Base-by-base conservation (phyloP, 305 asterid species). In the Nicotiana rustica region DNA sequence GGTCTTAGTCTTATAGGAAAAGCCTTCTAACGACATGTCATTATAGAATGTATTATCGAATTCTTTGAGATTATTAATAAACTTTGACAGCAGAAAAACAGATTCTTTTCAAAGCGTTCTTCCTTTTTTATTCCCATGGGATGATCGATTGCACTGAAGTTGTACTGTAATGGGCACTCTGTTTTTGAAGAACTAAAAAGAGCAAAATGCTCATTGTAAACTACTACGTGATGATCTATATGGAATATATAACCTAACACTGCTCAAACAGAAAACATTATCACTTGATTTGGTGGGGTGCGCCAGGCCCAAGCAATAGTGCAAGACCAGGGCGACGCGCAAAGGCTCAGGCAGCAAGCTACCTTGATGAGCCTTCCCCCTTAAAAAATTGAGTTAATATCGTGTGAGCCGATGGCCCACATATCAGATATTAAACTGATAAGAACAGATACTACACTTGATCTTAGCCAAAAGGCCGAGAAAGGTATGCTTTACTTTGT, bases 391-490 rank as follows among this genome's bases (percentile, higher is more conserved):
- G 8, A 21, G 36, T 62, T 62, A 62, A 62, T 10, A 62, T 62
- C 7, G 68, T 62, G 36, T 62, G 8, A 21, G 8, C 3, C 17
- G 4, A 62, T 62, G 2, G 0, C 17, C 2, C n/a, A 21, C 68
- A 64, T 64, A 64, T 64, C 36, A 64, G 0, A 64, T 64, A 64
- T 64, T 25, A 64, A 64, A 21, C 68, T 64, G 14, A 21, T 64
- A 64, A 64, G 36, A 21, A 62, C 67, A 62, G 15, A 62, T 62
- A 60, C 29, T n/a, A 60, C 65, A 60, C 65, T 60, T 60, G 13
- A 56, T 38, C 2, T 38, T 38, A 38, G 8, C 44, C 44, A 38
- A 38, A 38, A 38, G 9, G 44, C 44, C 9, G 44, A 38, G 44
- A 38, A 38, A 38, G 8, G 9, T 38, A 38, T n/a, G 19, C 8